These are phyloP conservation scores for Viola odorata DNA, from an alignment of 345 rosid genomes.

Conservation along the genomic window DNA sequence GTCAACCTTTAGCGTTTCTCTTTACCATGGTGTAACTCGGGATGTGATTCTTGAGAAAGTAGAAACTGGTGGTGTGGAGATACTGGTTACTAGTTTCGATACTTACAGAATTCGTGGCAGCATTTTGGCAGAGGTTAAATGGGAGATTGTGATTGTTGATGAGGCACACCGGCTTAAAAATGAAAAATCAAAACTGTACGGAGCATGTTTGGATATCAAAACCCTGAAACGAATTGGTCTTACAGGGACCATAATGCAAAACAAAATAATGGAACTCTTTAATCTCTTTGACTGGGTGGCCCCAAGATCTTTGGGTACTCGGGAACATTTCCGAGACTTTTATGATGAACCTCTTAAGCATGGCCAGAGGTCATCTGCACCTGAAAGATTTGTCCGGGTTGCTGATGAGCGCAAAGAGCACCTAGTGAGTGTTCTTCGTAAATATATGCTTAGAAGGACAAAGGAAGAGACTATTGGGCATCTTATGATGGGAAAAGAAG, in stretches of 20 bases:
- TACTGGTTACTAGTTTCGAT: constrained; percentile 83
- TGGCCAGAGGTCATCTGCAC: constrained; percentile 85
- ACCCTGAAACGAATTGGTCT: constrained; percentile 71
- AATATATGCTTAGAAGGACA: constrained; percentile 86
- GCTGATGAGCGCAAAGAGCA: constrained; percentile 84
- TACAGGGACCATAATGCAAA: constrained; percentile 92
- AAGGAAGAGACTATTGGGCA: constrained; percentile 96
- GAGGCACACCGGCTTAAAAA: constrained; percentile 92
- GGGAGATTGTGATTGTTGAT: constrained; percentile 90
- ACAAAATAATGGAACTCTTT: constrained; percentile 83
- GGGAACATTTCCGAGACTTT: constrained; percentile 81
- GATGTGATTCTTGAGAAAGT: constrained; percentile 73
- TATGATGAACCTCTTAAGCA: constrained; percentile 88
- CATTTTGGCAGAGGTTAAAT: constrained; percentile 53
- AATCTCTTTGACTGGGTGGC: constrained; percentile 91
- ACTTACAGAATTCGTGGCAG: constrained; percentile 69
- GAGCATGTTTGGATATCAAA: constrained; percentile 56
- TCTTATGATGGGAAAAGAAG: constrained; percentile 98
- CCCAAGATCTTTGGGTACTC: constrained; percentile 75
- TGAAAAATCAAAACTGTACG: constrained; percentile 83
- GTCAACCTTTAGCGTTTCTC: constrained; percentile 64
- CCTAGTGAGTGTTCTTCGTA: constrained; percentile 56
- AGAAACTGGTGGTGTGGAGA: constrained; percentile 53
- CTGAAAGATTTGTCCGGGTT: constrained; percentile 61
- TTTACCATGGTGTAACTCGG: constrained; percentile 77